phyloP scores from a whole-genome alignment of 2,329 filamentous ascomycete genomes.

The Malbranchea cinnamomea region DNA sequence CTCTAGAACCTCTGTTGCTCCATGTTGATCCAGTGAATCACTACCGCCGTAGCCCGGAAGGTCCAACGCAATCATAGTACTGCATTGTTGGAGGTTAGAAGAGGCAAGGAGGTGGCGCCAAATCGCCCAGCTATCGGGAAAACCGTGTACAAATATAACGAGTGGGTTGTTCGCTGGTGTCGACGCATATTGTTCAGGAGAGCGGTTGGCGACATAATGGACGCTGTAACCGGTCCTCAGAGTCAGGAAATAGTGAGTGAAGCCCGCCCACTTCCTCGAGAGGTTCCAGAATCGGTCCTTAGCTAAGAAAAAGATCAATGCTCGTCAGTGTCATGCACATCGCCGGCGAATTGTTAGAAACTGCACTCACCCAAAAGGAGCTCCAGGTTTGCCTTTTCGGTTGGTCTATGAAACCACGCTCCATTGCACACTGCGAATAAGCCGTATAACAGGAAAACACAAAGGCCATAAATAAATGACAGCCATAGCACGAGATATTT shows the following conservation, averaged over 20 bases:
- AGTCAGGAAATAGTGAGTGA: slow-evolving; percentile 38
- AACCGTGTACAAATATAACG: slow-evolving; percentile 43
- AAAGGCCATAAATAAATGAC: slow-evolving; percentile 21
- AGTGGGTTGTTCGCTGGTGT: slow-evolving; percentile 21
- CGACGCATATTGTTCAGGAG: slow-evolving; percentile 12
- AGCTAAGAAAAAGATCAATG: slow-evolving; percentile 21
- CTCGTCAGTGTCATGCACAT: neutral
- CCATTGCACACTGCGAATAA: slow-evolving; percentile 18
- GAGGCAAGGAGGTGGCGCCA: slow-evolving; percentile 37
- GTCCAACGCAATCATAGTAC: slow-evolving; percentile 40
- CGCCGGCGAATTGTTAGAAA: neutral
- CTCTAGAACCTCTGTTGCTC: slow-evolving; percentile 37
- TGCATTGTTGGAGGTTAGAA: slow-evolving; percentile 20
- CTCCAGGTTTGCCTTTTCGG: slow-evolving; percentile 27
- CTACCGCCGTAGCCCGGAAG: slow-evolving; percentile 45
- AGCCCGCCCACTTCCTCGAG: slow-evolving; percentile 29
- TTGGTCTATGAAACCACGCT: slow-evolving; percentile 22
- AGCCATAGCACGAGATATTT: slow-evolving; percentile 11
- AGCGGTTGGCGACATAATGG: slow-evolving; percentile 37
- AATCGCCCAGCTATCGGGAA: slow-evolving; percentile 42
- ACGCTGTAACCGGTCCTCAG: slow-evolving; percentile 36
- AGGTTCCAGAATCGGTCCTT: slow-evolving; percentile 41
- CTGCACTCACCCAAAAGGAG: slow-evolving; percentile 23
- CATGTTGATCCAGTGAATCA: slow-evolving; percentile 36
- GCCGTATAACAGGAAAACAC: slow-evolving; percentile 20